Percentiles rank a stretch among this genome's conserved stretches.
Evolutionary conservation across 129 eudicot species (phyloP).

Genomic region (sunflower (Helianthus annuus)): DNA sequence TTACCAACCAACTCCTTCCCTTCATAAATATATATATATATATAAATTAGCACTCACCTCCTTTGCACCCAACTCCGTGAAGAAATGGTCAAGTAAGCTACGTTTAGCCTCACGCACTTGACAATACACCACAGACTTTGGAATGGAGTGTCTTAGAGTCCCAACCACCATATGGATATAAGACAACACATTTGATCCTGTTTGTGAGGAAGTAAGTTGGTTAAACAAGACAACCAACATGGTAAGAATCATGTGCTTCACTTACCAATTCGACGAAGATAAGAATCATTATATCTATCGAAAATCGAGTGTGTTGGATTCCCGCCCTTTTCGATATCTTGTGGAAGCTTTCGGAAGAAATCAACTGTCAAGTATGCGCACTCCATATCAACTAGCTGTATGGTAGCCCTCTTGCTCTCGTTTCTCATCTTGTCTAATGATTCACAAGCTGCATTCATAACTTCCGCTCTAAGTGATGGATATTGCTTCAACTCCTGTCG

Average conservation of each 20-base stretch:
- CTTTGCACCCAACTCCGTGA: slow-evolving; percentile 81
- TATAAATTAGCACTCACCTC: slow-evolving; percentile 51
- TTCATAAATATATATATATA: background rate
- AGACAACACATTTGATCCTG: slow-evolving; percentile 93
- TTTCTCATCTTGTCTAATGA: slow-evolving; percentile 85
- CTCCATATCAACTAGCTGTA: slow-evolving; percentile 97
- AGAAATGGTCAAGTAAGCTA: slow-evolving; percentile 89
- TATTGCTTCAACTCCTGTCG: slow-evolving; percentile 92
- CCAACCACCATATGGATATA: slow-evolving; percentile 94
- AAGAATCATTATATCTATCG: slow-evolving; percentile 86
- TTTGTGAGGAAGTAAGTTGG: background rate
- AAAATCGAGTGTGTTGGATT: slow-evolving; percentile 96
- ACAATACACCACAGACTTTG: slow-evolving; percentile 86
- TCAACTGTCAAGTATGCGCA: slow-evolving; percentile 88
- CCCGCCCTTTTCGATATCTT: slow-evolving; percentile 97
- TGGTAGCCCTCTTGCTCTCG: slow-evolving; percentile 92
- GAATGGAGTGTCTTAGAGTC: slow-evolving; percentile 78
- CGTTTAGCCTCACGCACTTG: slow-evolving; percentile 99
- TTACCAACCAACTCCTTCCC: background rate
- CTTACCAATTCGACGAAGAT: slow-evolving; percentile 90
- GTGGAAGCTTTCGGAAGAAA: slow-evolving; percentile 97
- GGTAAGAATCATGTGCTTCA: background rate
- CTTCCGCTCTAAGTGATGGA: slow-evolving; percentile 89
- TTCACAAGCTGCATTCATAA: slow-evolving; percentile 72
- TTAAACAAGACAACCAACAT: no score